phyloP scores from a whole-genome alignment of 1,139 yeast species.

The Pichia terricola region DNA sequence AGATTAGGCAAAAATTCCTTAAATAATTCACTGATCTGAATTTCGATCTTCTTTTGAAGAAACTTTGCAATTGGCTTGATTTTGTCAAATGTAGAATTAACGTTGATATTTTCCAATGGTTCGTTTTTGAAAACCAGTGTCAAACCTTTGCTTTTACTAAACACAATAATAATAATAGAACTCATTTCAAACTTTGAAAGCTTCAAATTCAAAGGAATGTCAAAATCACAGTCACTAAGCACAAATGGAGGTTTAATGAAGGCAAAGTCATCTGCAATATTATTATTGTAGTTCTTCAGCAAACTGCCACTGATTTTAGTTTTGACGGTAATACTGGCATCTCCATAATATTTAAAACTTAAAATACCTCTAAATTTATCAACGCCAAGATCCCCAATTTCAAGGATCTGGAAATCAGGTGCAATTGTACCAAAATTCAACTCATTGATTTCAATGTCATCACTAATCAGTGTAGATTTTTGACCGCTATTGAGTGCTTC shows the following conservation, averaged over 20 bases:
- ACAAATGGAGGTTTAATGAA: slow-evolving; percentile 63
- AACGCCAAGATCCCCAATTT: slow-evolving; percentile 73
- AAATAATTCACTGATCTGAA: slow-evolving; percentile 68
- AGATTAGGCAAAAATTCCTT: slow-evolving; percentile 79
- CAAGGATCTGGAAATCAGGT: slow-evolving; percentile 73
- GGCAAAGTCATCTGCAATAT: slow-evolving; percentile 30
- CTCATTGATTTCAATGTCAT: slow-evolving; percentile 62
- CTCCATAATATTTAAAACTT: slow-evolving; percentile 72
- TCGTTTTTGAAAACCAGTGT: slow-evolving; percentile 84
- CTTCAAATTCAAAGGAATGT: slow-evolving; percentile 70
- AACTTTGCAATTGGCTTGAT: slow-evolving; percentile 77
- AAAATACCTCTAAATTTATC: slow-evolving; percentile 82
- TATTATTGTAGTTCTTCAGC: slow-evolving; percentile 54
- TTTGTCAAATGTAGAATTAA: slow-evolving; percentile 76
- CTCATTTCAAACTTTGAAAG: slow-evolving; percentile 63
- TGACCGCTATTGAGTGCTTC: slow-evolving; percentile 69
- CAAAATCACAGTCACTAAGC: slow-evolving; percentile 58
- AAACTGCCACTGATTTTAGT: slow-evolving; percentile 85
- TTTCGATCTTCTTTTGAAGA: slow-evolving; percentile 73
- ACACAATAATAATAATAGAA: slow-evolving; percentile 80
- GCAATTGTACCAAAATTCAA: slow-evolving; percentile 70
- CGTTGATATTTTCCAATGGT: slow-evolving; percentile 75
- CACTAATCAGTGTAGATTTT: slow-evolving; percentile 67
- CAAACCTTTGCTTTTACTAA: slow-evolving; percentile 71
- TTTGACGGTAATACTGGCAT: slow-evolving; percentile 68